Evolutionary conservation across 345 rosid species (phyloP).

Genomic region (Camelina neglecta): DNA sequence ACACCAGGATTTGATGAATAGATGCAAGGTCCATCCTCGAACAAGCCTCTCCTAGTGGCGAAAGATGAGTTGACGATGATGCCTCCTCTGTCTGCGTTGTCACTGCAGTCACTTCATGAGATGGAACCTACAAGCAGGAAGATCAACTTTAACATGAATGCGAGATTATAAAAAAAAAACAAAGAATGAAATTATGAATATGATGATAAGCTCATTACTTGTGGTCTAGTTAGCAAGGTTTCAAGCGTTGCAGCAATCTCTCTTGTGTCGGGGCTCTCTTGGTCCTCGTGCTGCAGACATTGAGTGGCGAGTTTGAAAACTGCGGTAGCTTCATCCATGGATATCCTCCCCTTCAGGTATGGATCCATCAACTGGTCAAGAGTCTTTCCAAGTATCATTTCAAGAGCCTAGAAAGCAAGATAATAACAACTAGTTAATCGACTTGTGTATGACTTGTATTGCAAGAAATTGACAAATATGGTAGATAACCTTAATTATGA

Average conservation of each 20-base stretch:
- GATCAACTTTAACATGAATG: slow-evolving; percentile 11
- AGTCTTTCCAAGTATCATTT: slow-evolving; percentile 78
- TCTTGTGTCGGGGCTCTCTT: slow-evolving; percentile 67
- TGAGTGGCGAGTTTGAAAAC: slow-evolving; percentile 80
- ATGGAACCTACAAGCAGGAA: slow-evolving; percentile 63
- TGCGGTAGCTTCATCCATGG: slow-evolving; percentile 76
- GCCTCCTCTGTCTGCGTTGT: slow-evolving; percentile 57
- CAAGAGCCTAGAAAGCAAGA: slow-evolving; percentile 67
- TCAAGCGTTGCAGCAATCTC: slow-evolving; percentile 73
- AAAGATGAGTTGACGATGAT: slow-evolving; percentile 53
- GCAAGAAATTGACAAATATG: slow-evolving; percentile 21
- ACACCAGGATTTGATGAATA: slow-evolving; percentile 79
- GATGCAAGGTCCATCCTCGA: slow-evolving; percentile 80
- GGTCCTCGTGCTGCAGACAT: slow-evolving; percentile 80
- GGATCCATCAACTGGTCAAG: slow-evolving; percentile 79
- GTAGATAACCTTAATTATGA: not conserved
- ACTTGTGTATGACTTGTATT: not conserved
- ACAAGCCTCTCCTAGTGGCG: slow-evolving; percentile 89
- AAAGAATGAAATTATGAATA: not conserved
- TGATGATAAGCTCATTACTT: slow-evolving; percentile 48
- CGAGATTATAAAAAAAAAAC: not conserved
- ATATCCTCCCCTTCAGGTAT: slow-evolving; percentile 78
- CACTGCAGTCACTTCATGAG: slow-evolving; percentile 66
- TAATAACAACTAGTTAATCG: not conserved
- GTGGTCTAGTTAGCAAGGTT: slow-evolving; percentile 68